Base-by-base conservation (phyloP, 176 grass and related monocot genomes). In the Canna indica region DNA sequence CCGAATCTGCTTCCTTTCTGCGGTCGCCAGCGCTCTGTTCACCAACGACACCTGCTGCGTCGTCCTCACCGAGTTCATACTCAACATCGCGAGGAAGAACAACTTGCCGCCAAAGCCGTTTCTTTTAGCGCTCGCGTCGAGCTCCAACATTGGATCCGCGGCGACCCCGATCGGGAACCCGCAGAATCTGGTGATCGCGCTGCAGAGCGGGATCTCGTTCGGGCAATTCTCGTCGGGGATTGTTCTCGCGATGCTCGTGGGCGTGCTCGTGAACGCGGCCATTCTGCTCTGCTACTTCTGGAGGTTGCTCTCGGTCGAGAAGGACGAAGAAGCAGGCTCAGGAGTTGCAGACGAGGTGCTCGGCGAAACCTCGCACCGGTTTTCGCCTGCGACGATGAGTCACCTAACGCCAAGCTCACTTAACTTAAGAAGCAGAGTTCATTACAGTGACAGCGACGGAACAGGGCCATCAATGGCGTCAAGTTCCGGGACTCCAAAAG, bases 11-110 rank as follows among this genome's bases (percentile, higher is more conserved):
- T 41, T 30, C 48, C 86, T 87, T 0, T 74, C 92, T 59, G 93
- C 88, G 20, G 65, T 97, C 39, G 82, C 93, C 47, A 90, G 86
- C 61, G 88, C 93, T 16, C 77, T 97, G 52, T 97, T 97, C 77
- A 97, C 93, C 72, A 97, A 97, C 50, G 93, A 97, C 76, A 97
- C 93, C 71, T 86, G 86, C 74, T 97, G 93, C 42, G 93, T 97
- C 0, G 92, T 90, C 35, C 71, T 96, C 15, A 77, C 92, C 0
- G 90, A 8, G 77, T 90, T 69, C 83, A 89, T 96, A 75, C 86
- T 96, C 47, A 91, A 91, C 78, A 79, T 96, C 47, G 92, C 92
- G 0, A 69, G 88, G 0, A 88, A 96, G 82, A 91, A 96, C 82
- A 91, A 89, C 77, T 74, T 96, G 25, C 88, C 85, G 0, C 85